Percentiles rank a stretch among this genome's conserved stretches.
Evolutionary conservation across 2,329 filamentous ascomycete genomes (phyloP).

Genomic region (Ophiostoma sp.): DNA sequence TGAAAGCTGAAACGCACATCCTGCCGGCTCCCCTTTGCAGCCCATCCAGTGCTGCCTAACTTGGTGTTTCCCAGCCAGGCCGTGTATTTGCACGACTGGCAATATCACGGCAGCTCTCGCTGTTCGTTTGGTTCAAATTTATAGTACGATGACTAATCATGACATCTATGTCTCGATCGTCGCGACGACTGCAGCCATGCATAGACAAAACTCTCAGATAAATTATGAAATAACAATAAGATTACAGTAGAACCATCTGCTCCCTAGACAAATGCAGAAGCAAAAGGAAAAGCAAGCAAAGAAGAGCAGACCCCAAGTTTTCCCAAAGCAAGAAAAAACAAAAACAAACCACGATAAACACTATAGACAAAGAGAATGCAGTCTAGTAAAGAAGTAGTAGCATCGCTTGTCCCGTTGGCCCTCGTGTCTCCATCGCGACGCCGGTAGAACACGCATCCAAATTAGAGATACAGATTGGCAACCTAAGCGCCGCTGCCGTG

Average conservation of each 20-base stretch:
- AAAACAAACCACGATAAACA: constrained; percentile 3
- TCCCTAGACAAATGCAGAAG: neutral
- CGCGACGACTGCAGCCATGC: neutral
- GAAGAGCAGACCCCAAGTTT: constrained; percentile 10
- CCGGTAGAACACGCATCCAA: neutral
- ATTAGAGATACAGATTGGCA: neutral
- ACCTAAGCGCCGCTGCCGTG: constrained; percentile 10
- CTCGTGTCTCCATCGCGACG: neutral
- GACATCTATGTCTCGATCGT: neutral
- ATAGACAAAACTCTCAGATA: neutral
- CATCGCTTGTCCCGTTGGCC: neutral
- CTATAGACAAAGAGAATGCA: neutral
- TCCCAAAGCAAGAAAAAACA: neutral
- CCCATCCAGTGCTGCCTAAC: neutral
- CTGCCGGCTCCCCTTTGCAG: constrained; percentile 15
- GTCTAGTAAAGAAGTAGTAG: neutral
- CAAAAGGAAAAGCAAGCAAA: neutral
- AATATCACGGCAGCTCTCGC: neutral
- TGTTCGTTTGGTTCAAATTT: neutral
- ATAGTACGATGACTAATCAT: neutral
- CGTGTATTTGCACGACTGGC: neutral
- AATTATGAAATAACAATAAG: neutral
- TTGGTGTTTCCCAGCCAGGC: neutral
- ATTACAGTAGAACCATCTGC: constrained; percentile 8
- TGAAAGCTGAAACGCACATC: constrained; percentile 29